Evolutionary conservation across 768 basidiomycete genomes (phyloP).

Genomic region (Lactifluus piperatus): DNA sequence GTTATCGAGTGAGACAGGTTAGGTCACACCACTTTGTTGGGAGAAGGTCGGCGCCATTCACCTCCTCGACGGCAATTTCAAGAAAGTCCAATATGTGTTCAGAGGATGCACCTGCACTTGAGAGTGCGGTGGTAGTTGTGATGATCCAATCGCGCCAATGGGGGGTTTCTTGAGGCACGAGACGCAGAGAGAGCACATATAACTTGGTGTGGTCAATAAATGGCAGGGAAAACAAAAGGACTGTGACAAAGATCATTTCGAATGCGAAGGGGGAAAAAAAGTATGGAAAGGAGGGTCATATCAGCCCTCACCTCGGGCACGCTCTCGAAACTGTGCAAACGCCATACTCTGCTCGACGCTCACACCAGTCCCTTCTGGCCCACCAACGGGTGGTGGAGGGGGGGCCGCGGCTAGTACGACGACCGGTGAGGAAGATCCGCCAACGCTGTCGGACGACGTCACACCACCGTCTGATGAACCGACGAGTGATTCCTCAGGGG

Average conservation of each 20-base stretch:
- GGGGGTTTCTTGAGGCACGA: slow-evolving; percentile 49
- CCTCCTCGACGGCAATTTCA: slow-evolving; percentile 78
- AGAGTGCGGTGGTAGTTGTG: slow-evolving; percentile 53
- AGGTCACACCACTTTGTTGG: slow-evolving; percentile 61
- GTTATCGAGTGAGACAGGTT: background rate
- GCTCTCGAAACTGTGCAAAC: slow-evolving; percentile 48
- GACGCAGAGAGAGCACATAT: slow-evolving; percentile 30
- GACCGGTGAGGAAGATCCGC: slow-evolving; percentile 30
- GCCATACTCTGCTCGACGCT: slow-evolving; percentile 83
- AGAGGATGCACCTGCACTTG: slow-evolving; percentile 45
- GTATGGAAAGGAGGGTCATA: too few relatives aligned
- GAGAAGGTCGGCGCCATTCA: slow-evolving; percentile 64
- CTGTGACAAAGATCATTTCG: background rate
- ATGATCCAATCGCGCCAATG: slow-evolving; percentile 74
- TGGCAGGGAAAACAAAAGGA: background rate
- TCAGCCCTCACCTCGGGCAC: slow-evolving; percentile 1
- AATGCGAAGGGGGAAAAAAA: background rate
- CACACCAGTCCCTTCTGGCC: slow-evolving; percentile 24
- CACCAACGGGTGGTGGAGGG: slow-evolving; percentile 30
- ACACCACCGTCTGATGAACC: slow-evolving; percentile 40
- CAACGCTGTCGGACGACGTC: slow-evolving; percentile 16
- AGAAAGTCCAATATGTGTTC: slow-evolving; percentile 68
- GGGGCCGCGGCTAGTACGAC: slow-evolving; percentile 32
- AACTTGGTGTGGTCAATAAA: background rate
- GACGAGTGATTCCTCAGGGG: slow-evolving; percentile 15